Percentiles rank a stretch among this genome's conserved stretches.
Conservation (phyloP, 2,329 filamentous ascomycete species). For the Penicillium corylophilum region DNA sequence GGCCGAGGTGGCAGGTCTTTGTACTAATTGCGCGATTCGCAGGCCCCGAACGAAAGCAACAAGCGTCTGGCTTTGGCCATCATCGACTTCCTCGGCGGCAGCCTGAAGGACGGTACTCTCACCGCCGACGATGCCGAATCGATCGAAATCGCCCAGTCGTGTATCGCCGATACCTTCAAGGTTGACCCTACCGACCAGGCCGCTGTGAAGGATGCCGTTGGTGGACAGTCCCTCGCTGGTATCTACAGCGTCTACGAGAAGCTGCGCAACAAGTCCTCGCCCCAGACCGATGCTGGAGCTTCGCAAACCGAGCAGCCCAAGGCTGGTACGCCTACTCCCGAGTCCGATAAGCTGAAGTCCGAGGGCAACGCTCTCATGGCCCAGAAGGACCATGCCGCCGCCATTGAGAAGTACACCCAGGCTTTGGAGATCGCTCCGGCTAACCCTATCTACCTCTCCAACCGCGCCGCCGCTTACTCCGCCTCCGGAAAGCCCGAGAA, state of each 20-base stretch:
- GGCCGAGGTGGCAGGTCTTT: background rate
- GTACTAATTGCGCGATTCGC: conserved; percentile 1
- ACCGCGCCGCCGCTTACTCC: conserved; percentile 91
- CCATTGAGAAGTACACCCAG: conserved; percentile 84
- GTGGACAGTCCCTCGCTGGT: conserved; percentile 80
- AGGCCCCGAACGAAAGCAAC: conserved; percentile 55
- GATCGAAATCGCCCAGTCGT: conserved; percentile 90
- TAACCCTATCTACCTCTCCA: conserved; percentile 96
- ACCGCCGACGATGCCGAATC: conserved; percentile 85
- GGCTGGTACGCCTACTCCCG: conserved; percentile 51
- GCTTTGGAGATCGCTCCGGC: conserved; percentile 76
- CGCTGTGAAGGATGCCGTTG: conserved; percentile 73
- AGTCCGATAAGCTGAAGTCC: conserved; percentile 85
- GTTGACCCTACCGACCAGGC: conserved; percentile 78
- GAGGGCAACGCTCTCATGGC: conserved; percentile 94
- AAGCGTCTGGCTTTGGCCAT: conserved; percentile 96
- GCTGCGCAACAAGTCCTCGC: conserved; percentile 66
- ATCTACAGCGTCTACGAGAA: conserved; percentile 98
- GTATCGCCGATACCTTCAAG: conserved; percentile 93
- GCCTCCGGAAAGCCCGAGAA: conserved; percentile 80
- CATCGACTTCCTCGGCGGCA: conserved; percentile 88
- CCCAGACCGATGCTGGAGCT: conserved; percentile 44
- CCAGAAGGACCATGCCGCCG: conserved; percentile 79
- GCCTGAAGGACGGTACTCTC: conserved; percentile 83
- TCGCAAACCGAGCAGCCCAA: conserved; percentile 42